A percentile compares a stretch with the other conserved stretches of the same genome.
Conservation (phyloP, 768 basidiomycete genomes). For the Leccinum subgranulosum region DNA sequence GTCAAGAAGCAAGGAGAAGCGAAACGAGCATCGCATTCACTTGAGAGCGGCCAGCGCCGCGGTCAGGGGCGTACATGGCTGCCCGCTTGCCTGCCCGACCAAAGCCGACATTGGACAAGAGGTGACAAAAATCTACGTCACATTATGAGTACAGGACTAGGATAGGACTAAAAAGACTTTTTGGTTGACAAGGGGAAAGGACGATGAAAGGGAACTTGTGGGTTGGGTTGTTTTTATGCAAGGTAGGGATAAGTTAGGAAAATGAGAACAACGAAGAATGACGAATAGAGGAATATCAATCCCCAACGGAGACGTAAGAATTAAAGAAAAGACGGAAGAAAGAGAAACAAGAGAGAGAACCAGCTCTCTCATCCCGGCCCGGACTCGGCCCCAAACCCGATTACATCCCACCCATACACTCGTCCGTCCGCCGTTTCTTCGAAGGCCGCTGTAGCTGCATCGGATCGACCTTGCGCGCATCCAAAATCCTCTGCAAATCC, state of each 20-base stretch:
- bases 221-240: not conserved
- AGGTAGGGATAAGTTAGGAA: not conserved
- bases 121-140: not conserved
- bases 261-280: not conserved
- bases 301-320: not conserved
- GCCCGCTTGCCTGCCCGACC: too few species aligned
- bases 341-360: not conserved
- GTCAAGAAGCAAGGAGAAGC: not conserved
- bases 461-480: constrained; percentile 26
- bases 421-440: constrained; percentile 33
- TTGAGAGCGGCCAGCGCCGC: too few species aligned
- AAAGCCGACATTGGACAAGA: not conserved
- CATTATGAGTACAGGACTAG: not conserved
- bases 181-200: not conserved
- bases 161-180: not conserved
- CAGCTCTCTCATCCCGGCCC: too few species aligned
- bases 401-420: constrained; percentile 3
- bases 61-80: not conserved
- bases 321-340: not conserved
- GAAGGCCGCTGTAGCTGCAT: constrained; percentile 9
- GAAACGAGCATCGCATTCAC: not conserved
- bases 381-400: too few species aligned
- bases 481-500: constrained; percentile 24
- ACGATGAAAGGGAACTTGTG: not conserved
- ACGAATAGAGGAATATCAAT: not conserved